Evolutionary conservation across 345 rosid species (phyloP).

Genomic region (Citropsis articulata): DNA sequence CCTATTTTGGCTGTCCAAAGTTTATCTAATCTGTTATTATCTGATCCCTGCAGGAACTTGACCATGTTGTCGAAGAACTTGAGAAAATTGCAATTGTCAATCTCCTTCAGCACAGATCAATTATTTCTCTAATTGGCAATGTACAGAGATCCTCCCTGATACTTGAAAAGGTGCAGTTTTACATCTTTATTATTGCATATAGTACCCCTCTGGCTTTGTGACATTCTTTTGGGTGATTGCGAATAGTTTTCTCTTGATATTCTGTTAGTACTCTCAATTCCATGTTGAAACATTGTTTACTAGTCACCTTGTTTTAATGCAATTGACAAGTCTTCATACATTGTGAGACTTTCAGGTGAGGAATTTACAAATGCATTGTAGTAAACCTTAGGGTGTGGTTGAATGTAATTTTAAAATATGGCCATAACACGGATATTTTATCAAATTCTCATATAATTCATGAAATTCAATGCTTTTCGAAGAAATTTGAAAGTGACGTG

Average conservation of each 20-base stretch:
- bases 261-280: neutral
- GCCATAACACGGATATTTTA: neutral
- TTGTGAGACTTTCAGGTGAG: neutral
- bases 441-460: neutral
- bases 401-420: neutral
- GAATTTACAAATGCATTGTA: neutral
- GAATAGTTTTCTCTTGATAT: neutral
- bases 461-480: neutral
- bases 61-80: conserved; percentile 94
- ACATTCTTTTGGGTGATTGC: neutral
- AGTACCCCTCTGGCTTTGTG: neutral
- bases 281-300: neutral
- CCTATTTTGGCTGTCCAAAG: conserved; percentile 10
- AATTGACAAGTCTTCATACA: neutral
- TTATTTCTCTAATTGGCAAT: conserved; percentile 92
- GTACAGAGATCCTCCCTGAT: conserved; percentile 88
- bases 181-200: conserved; percentile 8
- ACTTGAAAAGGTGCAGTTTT: conserved; percentile 71
- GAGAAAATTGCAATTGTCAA: conserved; percentile 94
- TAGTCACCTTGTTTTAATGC: neutral
- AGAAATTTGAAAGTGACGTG: neutral
- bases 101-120: conserved; percentile 83
- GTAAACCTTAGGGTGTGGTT: neutral
- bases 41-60: conserved; percentile 71
- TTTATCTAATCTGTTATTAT: neutral